phyloP scores from a whole-genome alignment of 106 monocot species.

The Hemerocallis citrina region DNA sequence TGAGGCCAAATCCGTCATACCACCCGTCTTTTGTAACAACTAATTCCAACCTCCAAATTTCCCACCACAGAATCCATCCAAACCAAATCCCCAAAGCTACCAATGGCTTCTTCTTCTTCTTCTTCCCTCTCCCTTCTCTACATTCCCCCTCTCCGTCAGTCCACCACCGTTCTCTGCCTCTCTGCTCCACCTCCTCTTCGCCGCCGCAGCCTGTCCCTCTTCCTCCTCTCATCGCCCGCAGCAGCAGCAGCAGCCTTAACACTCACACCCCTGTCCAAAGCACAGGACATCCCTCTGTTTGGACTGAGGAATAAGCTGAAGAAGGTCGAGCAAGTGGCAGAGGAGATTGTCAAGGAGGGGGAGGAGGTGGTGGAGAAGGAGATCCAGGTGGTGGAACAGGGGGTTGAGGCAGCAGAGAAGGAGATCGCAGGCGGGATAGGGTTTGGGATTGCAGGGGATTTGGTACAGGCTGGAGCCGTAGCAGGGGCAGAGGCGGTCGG shows the following conservation, averaged over 20 bases:
- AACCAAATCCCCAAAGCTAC: background rate
- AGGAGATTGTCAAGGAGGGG: conserved; percentile 41
- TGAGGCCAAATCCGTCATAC: background rate
- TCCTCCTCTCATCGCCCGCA: conserved; percentile 28
- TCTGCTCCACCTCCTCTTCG: background rate
- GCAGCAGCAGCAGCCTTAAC: conserved; percentile 7
- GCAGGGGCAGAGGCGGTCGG: conserved; percentile 76
- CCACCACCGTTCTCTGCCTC: conserved; percentile 5
- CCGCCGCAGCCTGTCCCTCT: conserved; percentile 18
- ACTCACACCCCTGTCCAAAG: conserved; percentile 13
- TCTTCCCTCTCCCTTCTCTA: conserved; percentile 9
- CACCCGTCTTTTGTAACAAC: background rate
- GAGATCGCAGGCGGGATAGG: conserved; percentile 6
- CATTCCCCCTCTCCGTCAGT: background rate
- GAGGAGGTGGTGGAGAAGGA: conserved; percentile 31
- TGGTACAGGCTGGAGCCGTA: conserved; percentile 63
- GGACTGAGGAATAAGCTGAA: conserved; percentile 62
- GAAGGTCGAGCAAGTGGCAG: conserved; percentile 68
- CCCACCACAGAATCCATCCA: background rate
- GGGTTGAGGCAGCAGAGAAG: conserved; percentile 24
- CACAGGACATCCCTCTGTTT: conserved; percentile 62
- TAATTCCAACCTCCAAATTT: background rate
- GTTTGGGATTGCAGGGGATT: conserved; percentile 23
- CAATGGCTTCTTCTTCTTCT: conserved; percentile 18
- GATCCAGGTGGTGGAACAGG: conserved; percentile 28